These are phyloP conservation scores for Brachypodium distachyon DNA, from an alignment of 202 grass and related monocot species.

Conservation along the genomic window DNA sequence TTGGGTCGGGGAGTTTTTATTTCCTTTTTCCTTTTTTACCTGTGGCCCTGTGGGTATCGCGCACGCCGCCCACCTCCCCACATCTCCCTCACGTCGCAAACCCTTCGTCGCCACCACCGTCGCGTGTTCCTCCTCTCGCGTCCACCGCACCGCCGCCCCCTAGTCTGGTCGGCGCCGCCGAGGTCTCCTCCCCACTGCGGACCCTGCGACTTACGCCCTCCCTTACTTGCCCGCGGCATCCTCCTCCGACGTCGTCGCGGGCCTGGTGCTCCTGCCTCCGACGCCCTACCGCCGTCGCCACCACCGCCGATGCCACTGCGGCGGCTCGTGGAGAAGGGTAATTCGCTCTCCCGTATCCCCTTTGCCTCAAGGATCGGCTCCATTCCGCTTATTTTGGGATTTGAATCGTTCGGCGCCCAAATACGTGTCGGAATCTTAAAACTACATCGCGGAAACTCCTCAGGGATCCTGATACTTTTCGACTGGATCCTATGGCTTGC, in stretches of 20 bases:
- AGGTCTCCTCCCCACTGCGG: background rate
- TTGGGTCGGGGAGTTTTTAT: background rate
- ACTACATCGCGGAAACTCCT: background rate
- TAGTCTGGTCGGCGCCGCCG: background rate
- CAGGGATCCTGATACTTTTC: background rate
- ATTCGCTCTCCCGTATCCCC: background rate
- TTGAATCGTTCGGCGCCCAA: slow-evolving; percentile 6
- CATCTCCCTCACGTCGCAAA: slow-evolving; percentile 25
- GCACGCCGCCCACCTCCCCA: slow-evolving; percentile 30
- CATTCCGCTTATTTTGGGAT: background rate
- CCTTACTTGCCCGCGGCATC: background rate
- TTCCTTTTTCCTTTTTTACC: background rate
- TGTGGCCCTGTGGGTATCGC: slow-evolving; percentile 18
- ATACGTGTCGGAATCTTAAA: slow-evolving; percentile 18
- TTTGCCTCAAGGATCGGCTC: background rate
- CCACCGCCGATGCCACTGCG: background rate
- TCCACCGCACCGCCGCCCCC: background rate
- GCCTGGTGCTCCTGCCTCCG: background rate
- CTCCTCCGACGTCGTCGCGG: background rate
- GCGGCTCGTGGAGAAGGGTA: slow-evolving; percentile 1
- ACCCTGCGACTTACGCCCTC: background rate
- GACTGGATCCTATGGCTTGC: background rate
- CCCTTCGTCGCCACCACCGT: slow-evolving; percentile 30
- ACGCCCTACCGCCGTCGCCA: background rate
- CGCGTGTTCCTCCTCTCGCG: background rate